Evolutionary conservation across 768 basidiomycete species (phyloP).

Genomic region (Termitomyces sp.): DNA sequence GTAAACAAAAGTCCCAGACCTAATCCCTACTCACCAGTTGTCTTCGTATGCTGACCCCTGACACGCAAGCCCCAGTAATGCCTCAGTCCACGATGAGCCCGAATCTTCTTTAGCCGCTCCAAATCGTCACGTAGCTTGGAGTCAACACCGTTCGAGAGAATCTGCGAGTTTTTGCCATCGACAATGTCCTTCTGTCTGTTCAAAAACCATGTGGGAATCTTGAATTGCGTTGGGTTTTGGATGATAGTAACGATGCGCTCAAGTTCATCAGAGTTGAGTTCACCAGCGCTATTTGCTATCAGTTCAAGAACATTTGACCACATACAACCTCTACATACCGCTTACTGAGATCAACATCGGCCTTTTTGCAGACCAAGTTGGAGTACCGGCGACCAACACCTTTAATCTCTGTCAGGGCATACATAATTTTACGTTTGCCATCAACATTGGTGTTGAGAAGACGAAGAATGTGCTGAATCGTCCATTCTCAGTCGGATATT

Average conservation of each 20-base stretch:
- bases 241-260: slow-evolving; percentile 99
- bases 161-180: slow-evolving; percentile 95
- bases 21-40: slow-evolving; percentile 66
- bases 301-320: not conserved
- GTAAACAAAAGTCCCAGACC: not conserved
- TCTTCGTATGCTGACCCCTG: slow-evolving; percentile 99
- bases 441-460: slow-evolving; percentile 99
- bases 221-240: slow-evolving; percentile 99
- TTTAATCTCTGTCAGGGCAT: slow-evolving; percentile 99
- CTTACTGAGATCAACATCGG: slow-evolving; percentile 97
- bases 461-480: slow-evolving; percentile 91
- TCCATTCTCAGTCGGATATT: slow-evolving; percentile 1
- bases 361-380: slow-evolving; percentile 99
- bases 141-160: slow-evolving; percentile 94
- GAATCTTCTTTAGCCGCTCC: slow-evolving; percentile 98
- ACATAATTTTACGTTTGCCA: slow-evolving; percentile 99
- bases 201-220: slow-evolving; percentile 98
- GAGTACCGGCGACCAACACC: slow-evolving; percentile 99
- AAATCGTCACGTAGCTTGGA: slow-evolving; percentile 98
- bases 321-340: slow-evolving; percentile 54
- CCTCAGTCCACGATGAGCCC: slow-evolving; percentile 90
- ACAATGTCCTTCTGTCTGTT: slow-evolving; percentile 99
- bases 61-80: slow-evolving; percentile 95
- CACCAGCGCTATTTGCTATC: slow-evolving; percentile 70
- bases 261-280: slow-evolving; percentile 98